Conservation (phyloP, 371 early-diverging fungal genomes). For the Saksenaea vasiformis region DNA sequence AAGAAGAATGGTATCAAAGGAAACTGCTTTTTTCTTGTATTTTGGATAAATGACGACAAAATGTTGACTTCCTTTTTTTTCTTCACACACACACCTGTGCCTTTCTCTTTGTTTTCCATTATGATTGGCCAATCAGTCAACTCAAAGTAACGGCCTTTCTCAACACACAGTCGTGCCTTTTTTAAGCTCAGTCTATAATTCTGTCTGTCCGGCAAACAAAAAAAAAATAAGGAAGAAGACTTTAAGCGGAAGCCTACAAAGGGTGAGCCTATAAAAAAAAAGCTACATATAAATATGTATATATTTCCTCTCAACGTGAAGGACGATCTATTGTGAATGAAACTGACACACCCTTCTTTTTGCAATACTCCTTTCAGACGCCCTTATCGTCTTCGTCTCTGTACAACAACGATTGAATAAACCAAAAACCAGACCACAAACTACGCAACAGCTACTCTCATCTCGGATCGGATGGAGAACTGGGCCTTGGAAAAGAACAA, state of each 20-base stretch:
- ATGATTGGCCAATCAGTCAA: no score
- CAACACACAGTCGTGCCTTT: no score
- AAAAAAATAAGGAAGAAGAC: conserved; percentile 3
- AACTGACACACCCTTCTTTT: conserved; percentile 6
- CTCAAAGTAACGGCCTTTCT: no score
- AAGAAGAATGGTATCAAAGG: no score
- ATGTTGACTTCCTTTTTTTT: no score
- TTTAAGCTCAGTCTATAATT: not conserved
- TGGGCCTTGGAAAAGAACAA: conserved; percentile 20
- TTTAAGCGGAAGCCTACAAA: conserved; percentile 7
- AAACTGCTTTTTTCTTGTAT: no score
- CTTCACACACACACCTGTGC: no score
- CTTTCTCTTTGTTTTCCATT: no score
- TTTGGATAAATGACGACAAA: no score
- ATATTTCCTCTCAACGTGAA: not conserved
- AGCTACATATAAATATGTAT: not conserved
- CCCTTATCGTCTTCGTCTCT: conserved; percentile 6
- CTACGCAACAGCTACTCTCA: not conserved
- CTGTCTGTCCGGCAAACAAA: conserved; percentile 2
- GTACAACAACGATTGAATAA: conserved; percentile 4
- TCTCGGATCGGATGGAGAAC: conserved; percentile 17
- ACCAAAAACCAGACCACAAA: not conserved
- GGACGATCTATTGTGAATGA: conserved; percentile 6
- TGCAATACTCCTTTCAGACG: conserved; percentile 7
- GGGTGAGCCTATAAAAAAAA: conserved; percentile 1